Conservation (phyloP, 352 stramenopile genomes). For the Globisporangium paddicum region DNA sequence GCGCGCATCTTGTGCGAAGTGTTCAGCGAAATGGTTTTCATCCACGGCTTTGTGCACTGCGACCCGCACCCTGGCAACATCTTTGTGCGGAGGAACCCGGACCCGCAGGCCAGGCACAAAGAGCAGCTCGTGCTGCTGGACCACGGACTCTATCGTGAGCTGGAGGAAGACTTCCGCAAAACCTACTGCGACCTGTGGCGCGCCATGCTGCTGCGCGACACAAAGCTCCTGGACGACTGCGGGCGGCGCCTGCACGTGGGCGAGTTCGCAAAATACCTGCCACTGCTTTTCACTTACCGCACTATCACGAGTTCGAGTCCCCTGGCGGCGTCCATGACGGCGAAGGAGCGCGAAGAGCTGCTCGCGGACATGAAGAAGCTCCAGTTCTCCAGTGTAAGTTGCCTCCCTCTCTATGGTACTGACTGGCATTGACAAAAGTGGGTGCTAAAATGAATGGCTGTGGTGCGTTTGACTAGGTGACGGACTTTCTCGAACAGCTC, state of each 20-base stretch:
- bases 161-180: conserved; percentile 92
- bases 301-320: conserved; percentile 52
- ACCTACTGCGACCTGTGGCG: conserved; percentile 95
- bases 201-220: conserved; percentile 91
- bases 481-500: conserved; percentile 80
- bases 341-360: conserved; percentile 60
- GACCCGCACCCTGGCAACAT: conserved; percentile 97
- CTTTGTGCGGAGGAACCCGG: conserved; percentile 68
- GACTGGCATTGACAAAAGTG: background rate
- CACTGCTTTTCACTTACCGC: conserved; percentile 86
- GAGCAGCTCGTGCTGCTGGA: conserved; percentile 96
- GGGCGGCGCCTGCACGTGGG: conserved; percentile 50
- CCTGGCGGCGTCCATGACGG: conserved; percentile 61
- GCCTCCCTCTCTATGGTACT: background rate
- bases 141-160: conserved; percentile 95
- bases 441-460: background rate
- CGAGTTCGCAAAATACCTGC: conserved; percentile 61
- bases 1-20: conserved; percentile 88
- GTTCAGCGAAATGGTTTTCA: conserved; percentile 95
- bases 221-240: conserved; percentile 59
- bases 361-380: conserved; percentile 54
- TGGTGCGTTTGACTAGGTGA: conserved; percentile 29
- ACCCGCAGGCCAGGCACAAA: conserved; percentile 33
- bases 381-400: conserved; percentile 58
- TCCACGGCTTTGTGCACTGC: conserved; percentile 94